phyloP scores from a whole-genome alignment of 345 rosid species.

The Rhodomyrtus tomentosa region DNA sequence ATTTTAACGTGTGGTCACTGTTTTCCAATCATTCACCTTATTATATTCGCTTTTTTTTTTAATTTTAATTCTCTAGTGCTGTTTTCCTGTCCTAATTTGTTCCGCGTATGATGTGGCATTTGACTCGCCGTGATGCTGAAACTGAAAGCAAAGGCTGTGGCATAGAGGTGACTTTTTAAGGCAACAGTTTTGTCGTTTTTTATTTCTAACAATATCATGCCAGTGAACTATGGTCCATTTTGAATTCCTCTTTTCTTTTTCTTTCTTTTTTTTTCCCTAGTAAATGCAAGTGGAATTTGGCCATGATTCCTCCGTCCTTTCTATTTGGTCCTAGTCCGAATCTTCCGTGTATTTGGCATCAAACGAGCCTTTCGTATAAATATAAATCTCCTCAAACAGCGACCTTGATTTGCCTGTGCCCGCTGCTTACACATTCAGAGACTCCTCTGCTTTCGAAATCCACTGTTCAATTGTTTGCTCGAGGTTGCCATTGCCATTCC shows the following conservation, averaged over 20 bases:
- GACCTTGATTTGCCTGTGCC: not conserved
- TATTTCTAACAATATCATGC: slow-evolving; percentile 14
- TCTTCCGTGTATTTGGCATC: slow-evolving; percentile 34
- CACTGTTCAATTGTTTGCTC: not conserved
- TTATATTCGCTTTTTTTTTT: not conserved
- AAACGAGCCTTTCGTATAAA: slow-evolving; percentile 21
- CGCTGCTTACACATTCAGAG: not conserved
- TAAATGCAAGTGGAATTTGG: slow-evolving; percentile 51
- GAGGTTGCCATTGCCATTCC: not conserved
- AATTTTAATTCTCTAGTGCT: not conserved
- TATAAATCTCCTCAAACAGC: slow-evolving; percentile 12
- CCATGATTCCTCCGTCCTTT: slow-evolving; percentile 38
- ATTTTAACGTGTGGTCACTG: not conserved
- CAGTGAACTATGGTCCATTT: slow-evolving; percentile 15
- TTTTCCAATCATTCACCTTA: not conserved
- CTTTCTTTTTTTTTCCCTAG: too few relatives aligned
- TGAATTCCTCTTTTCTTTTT: not conserved
- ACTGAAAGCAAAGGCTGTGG: slow-evolving; percentile 30
- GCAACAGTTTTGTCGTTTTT: not conserved
- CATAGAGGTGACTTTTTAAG: slow-evolving; percentile 8
- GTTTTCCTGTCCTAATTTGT: not conserved
- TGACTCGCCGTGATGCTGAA: slow-evolving; percentile 13
- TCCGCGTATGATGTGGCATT: not conserved
- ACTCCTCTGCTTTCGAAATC: not conserved
- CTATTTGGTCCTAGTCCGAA: slow-evolving; percentile 23